Evolutionary conservation across 2,329 filamentous ascomycete species (phyloP).

Genomic region (Ceratocystiopsis minuta): DNA sequence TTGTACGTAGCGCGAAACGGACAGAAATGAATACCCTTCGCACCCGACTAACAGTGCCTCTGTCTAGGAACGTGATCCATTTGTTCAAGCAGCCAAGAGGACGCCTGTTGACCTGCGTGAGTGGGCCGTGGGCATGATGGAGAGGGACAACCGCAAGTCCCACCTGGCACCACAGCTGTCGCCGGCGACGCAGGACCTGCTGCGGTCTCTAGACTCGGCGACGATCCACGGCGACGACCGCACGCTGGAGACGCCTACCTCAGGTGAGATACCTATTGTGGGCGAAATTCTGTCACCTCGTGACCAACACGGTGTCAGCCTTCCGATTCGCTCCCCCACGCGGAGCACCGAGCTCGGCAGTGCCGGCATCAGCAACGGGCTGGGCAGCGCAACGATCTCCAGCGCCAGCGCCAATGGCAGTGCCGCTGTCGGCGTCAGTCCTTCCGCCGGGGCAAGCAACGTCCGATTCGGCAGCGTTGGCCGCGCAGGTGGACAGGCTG

Average conservation of each 20-base stretch:
- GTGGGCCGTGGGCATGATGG: slow-evolving; percentile 89
- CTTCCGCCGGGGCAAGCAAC: background rate
- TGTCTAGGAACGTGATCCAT: slow-evolving; percentile 68
- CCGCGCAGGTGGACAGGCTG: slow-evolving; percentile 23
- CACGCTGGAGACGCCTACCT: slow-evolving; percentile 43
- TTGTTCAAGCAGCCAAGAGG: slow-evolving; percentile 88
- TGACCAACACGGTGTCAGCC: slow-evolving; percentile 24
- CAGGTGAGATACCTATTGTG: slow-evolving; percentile 52
- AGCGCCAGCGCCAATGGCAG: background rate
- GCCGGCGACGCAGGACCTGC: slow-evolving; percentile 59
- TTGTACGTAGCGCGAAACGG: slow-evolving; percentile 42
- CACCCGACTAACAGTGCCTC: background rate
- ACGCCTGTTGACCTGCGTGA: slow-evolving; percentile 86
- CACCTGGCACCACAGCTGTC: slow-evolving; percentile 69
- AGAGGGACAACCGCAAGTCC: slow-evolving; percentile 87
- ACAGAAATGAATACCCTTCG: background rate
- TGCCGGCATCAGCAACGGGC: slow-evolving; percentile 1
- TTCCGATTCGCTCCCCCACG: slow-evolving; percentile 32
- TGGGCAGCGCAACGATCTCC: slow-evolving; percentile 1
- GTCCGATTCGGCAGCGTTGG: slow-evolving; percentile 23
- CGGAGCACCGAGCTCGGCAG: slow-evolving; percentile 12
- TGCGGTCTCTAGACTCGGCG: slow-evolving; percentile 46
- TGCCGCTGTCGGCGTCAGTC: background rate
- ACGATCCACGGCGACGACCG: slow-evolving; percentile 29
- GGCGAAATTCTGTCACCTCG: slow-evolving; percentile 37